Evolutionary conservation across 1,139 yeast genomes (phyloP).

Genomic region (Diutina ranongensis): DNA sequence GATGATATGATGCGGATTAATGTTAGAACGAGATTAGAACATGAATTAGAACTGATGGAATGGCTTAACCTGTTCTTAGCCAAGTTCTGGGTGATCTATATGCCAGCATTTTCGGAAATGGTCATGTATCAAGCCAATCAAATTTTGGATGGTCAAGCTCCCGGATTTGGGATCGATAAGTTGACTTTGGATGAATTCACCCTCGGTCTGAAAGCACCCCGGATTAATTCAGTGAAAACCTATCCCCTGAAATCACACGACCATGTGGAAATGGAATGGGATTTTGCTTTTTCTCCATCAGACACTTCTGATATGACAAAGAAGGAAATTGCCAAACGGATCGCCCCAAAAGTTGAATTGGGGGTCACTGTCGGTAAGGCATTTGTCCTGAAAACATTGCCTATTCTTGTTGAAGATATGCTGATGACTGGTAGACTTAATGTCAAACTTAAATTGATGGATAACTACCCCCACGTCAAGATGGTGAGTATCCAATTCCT

Average conservation of each 20-base stretch:
- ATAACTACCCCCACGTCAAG: slow-evolving; percentile 64
- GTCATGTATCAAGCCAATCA: slow-evolving; percentile 60
- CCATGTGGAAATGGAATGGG: slow-evolving; percentile 74
- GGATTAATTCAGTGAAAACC: slow-evolving; percentile 58
- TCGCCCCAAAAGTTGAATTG: slow-evolving; percentile 69
- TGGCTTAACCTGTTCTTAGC: slow-evolving; percentile 71
- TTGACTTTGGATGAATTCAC: slow-evolving; percentile 66
- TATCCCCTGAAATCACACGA: slow-evolving; percentile 58
- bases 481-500: slow-evolving; percentile 59
- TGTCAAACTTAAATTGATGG: slow-evolving; percentile 48
- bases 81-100: slow-evolving; percentile 76
- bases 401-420: slow-evolving; percentile 70
- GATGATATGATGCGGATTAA: slow-evolving; percentile 61
- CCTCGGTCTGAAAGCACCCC: slow-evolving; percentile 69
- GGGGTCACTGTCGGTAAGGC: slow-evolving; percentile 76
- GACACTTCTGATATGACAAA: slow-evolving; percentile 77
- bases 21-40: slow-evolving; percentile 49
- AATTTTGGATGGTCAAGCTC: slow-evolving; percentile 56
- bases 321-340: slow-evolving; percentile 53
- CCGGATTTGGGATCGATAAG: slow-evolving; percentile 73
- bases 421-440: slow-evolving; percentile 63
- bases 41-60: slow-evolving; percentile 58
- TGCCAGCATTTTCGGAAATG: slow-evolving; percentile 76
- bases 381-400: slow-evolving; percentile 61
- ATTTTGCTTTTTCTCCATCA: slow-evolving; percentile 67